These are phyloP conservation scores for Globisporangium echinulatum DNA, from an alignment of 352 stramenopile genomes.

Conservation along the genomic window DNA sequence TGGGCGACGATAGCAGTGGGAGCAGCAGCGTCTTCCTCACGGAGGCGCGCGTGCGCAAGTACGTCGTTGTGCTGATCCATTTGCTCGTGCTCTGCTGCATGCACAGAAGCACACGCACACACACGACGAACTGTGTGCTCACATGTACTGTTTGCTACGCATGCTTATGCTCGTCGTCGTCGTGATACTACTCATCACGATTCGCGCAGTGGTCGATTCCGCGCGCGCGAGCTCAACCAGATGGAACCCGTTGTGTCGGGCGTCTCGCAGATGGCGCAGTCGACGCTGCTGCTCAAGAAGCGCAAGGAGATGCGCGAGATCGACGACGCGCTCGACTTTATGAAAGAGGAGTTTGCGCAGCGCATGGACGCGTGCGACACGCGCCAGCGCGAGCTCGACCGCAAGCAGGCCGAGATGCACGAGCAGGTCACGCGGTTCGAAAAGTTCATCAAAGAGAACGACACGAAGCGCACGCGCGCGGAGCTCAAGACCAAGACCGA, in stretches of 20 bases:
- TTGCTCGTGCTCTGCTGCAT: too few relatives aligned
- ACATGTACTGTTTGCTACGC: background rate
- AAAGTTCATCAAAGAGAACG: conserved; percentile 93
- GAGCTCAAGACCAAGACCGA: conserved; percentile 88
- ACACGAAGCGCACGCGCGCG: conserved; percentile 82
- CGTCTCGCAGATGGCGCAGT: conserved; percentile 87
- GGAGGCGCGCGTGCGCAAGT: conserved; percentile 45
- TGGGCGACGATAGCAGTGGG: conserved; percentile 41
- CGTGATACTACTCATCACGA: too few relatives aligned
- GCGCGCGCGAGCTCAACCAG: conserved; percentile 51
- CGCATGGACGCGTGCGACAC: conserved; percentile 86
- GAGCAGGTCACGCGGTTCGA: conserved; percentile 89
- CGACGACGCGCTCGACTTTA: conserved; percentile 88
- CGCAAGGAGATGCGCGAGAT: conserved; percentile 92
- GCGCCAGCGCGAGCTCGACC: conserved; percentile 72
- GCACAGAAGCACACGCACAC: too few relatives aligned
- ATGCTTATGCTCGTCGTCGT: background rate
- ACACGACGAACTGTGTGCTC: background rate
- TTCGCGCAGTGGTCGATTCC: background rate
- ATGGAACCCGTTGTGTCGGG: conserved; percentile 76
- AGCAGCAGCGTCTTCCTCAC: conserved; percentile 68
- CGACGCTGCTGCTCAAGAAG: conserved; percentile 88
- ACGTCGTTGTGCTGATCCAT: background rate
- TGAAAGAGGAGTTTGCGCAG: conserved; percentile 89
- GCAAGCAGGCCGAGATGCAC: conserved; percentile 88